Conservation (phyloP, 2,329 filamentous ascomycete species). For the Penicillium sp. region DNA sequence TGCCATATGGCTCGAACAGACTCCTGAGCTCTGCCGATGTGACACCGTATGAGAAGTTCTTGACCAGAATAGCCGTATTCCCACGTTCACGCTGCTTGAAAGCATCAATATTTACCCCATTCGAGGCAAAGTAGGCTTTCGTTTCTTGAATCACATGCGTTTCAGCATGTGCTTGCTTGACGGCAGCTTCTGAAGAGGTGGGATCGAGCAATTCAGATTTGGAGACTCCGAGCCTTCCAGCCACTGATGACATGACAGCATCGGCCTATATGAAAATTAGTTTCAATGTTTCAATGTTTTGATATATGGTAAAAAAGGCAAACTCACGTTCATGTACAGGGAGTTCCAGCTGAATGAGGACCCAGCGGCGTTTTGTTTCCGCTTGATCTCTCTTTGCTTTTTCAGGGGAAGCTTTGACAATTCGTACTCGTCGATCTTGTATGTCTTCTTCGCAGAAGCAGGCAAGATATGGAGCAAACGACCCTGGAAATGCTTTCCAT, state of each 20-base stretch:
- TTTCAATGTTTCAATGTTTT: conserved; percentile 7
- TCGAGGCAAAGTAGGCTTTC: conserved; percentile 82
- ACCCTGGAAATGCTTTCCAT: conserved; percentile 87
- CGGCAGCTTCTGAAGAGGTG: conserved; percentile 89
- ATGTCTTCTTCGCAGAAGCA: conserved; percentile 76
- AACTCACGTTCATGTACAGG: conserved; percentile 87
- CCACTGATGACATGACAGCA: conserved; percentile 86
- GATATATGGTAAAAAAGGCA: neutral
- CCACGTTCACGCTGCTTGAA: conserved; percentile 85
- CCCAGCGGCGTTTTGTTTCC: conserved; percentile 75
- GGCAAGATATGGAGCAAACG: conserved; percentile 88
- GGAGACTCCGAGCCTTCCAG: conserved; percentile 79
- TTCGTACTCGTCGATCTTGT: conserved; percentile 80
- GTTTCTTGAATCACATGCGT: conserved; percentile 95
- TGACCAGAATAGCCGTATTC: conserved; percentile 84
- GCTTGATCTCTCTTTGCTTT: conserved; percentile 87
- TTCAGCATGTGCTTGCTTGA: conserved; percentile 96
- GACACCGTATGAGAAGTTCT: conserved; percentile 89
- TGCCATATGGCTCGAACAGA: conserved; percentile 82
- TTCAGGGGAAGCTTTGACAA: conserved; percentile 91
- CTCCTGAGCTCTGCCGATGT: conserved; percentile 74
- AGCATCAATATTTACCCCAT: conserved; percentile 87
- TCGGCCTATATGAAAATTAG: conserved; percentile 54
- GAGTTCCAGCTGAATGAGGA: conserved; percentile 96
- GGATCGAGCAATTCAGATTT: conserved; percentile 93